Evolutionary conservation across 73 alveolate genomes (phyloP).

Genomic region (Stentor roeselii): DNA sequence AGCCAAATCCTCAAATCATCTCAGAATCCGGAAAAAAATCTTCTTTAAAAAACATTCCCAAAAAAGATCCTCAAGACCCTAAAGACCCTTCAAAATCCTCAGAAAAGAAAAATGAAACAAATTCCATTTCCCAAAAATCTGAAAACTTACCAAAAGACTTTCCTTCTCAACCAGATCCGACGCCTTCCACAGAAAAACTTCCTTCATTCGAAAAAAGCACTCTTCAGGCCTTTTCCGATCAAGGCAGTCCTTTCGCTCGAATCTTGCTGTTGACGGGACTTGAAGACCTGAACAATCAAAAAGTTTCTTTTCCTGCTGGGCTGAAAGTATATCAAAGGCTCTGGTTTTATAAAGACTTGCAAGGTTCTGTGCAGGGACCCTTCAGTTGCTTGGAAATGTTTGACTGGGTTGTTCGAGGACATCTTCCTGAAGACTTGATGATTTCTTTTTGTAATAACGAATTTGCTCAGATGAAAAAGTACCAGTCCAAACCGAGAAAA

Average conservation of each 20-base stretch:
- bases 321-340: not conserved
- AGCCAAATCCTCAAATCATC: too few species aligned
- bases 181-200: too few species aligned
- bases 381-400: not conserved
- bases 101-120: too few species aligned
- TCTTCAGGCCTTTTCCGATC: not conserved
- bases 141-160: too few species aligned
- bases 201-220: not conserved
- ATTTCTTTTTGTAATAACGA: not conserved
- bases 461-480: not conserved
- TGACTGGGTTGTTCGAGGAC: not conserved
- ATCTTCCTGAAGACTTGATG: not conserved
- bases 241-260: not conserved
- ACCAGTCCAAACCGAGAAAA: not conserved
- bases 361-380: not conserved
- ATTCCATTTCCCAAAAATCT: too few species aligned
- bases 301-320: not conserved
- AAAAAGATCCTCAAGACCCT: too few species aligned
- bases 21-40: too few species aligned
- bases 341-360: not conserved
- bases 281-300: not conserved
- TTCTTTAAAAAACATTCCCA: too few species aligned
- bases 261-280: not conserved
- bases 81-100: too few species aligned
- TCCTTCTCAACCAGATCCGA: too few species aligned